Percentiles rank a stretch among this genome's conserved stretches.
These are phyloP conservation scores for Lanmaoa pseudosensibilis DNA, from an alignment of 768 basidiomycete genomes.

Conservation along the genomic window DNA sequence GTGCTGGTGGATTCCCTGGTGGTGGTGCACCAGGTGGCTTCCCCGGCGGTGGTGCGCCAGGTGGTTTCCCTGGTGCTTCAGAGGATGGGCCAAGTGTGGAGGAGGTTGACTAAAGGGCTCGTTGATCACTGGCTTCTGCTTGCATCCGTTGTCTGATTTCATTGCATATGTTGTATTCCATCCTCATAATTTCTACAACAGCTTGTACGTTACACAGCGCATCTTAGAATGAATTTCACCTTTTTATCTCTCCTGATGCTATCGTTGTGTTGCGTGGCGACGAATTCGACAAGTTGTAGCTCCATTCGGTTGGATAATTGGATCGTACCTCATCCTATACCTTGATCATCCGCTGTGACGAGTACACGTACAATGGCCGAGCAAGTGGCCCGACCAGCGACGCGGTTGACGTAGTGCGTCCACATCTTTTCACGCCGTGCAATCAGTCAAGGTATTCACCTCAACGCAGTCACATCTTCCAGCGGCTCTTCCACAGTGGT, in stretches of 20 bases:
- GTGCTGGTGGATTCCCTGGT: constrained; percentile 56
- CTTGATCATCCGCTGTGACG: neutral
- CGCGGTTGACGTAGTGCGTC: constrained; percentile 27
- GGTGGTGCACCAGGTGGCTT: constrained; percentile 55
- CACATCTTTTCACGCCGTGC: neutral
- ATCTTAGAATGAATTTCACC: constrained; percentile 29
- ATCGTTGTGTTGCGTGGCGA: neutral
- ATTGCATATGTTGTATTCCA: constrained; percentile 35
- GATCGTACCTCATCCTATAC: neutral
- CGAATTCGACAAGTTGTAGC: neutral
- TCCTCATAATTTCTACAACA: constrained; percentile 28
- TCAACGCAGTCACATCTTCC: constrained; percentile 40
- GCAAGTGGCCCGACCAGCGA: constrained; percentile 24
- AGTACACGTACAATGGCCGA: constrained; percentile 23
- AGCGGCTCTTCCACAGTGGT: constrained; percentile 51
- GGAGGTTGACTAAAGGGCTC: constrained; percentile 71
- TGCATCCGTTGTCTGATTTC: constrained; percentile 25
- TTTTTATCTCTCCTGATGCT: neutral
- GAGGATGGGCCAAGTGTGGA: constrained; percentile 90
- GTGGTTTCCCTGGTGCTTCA: constrained; percentile 64
- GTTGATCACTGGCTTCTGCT: constrained; percentile 14
- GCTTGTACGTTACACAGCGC: constrained; percentile 32
- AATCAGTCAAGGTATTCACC: constrained; percentile 2
- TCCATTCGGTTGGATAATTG: neutral
- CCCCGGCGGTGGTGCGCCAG: constrained; percentile 62